A percentile compares a stretch with the other conserved stretches of the same genome.
Evolutionary conservation across 2,329 filamentous ascomycete genomes (phyloP).

Genomic region (Microdochium paspali): DNA sequence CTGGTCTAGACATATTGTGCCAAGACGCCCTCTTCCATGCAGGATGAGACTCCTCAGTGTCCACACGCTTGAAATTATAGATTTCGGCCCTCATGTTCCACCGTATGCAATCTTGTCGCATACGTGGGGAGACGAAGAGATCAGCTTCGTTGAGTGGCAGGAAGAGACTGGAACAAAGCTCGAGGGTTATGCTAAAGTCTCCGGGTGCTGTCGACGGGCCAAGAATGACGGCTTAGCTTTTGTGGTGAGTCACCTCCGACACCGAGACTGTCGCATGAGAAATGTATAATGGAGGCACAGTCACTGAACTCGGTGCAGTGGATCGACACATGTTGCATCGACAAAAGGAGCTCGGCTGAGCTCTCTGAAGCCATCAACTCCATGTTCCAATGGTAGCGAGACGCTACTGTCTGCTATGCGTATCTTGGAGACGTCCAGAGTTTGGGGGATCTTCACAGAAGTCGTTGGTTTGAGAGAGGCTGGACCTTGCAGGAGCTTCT

Average conservation of each 20-base stretch:
- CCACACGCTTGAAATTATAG: not conserved
- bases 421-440: not conserved
- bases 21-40: not conserved
- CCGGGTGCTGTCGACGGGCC: slow-evolving; percentile 1
- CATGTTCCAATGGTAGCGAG: slow-evolving; percentile 1
- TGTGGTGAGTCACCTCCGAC: not conserved
- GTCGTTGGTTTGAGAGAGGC: not conserved
- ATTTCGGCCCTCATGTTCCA: not conserved
- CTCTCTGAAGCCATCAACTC: slow-evolving; percentile 1
- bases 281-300: too few relatives aligned
- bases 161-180: not conserved
- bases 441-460: not conserved
- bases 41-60: not conserved
- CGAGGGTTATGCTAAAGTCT: slow-evolving; percentile 1
- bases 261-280: too few relatives aligned
- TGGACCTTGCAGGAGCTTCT: slow-evolving; percentile 1
- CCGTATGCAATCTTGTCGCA: slow-evolving; percentile 4
- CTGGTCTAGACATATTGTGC: too few relatives aligned
- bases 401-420: slow-evolving; percentile 1
- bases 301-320: too few relatives aligned
- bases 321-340: slow-evolving; percentile 1
- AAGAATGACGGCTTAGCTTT: not conserved
- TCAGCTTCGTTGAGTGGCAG: slow-evolving; percentile 1
- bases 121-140: slow-evolving; percentile 4
- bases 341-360: slow-evolving; percentile 1